Evolutionary conservation across 345 rosid species (phyloP).

Genomic region (Microcos paniculata): DNA sequence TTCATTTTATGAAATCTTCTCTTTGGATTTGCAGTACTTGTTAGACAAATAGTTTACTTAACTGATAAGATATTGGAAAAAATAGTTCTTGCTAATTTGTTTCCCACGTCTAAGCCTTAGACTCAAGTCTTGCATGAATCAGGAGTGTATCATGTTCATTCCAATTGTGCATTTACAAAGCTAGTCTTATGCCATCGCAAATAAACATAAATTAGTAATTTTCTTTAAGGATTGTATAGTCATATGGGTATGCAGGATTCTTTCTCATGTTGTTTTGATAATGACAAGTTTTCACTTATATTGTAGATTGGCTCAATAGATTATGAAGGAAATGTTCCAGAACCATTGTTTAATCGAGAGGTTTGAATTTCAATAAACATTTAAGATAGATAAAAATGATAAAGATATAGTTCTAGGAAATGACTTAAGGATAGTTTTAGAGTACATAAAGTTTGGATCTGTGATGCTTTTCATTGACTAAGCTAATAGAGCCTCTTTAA

Average conservation of each 20-base stretch:
- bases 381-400: too few species aligned
- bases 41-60: background rate
- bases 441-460: background rate
- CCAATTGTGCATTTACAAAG: too few species aligned
- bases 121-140: too few species aligned
- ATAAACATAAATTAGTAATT: too few species aligned
- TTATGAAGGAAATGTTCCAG: slow-evolving; percentile 86
- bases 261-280: background rate
- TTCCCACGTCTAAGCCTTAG: too few species aligned
- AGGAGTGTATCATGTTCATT: too few species aligned
- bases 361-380: slow-evolving; percentile 22
- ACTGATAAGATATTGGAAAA: background rate
- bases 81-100: too few species aligned
- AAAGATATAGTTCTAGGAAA: background rate
- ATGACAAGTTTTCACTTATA: slow-evolving; percentile 2
- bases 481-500: background rate
- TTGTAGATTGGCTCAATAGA: slow-evolving; percentile 76
- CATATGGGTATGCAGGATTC: too few species aligned
- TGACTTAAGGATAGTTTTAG: background rate
- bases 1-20: background rate
- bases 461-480: too few species aligned
- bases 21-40: background rate
- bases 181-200: too few species aligned
- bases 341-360: slow-evolving; percentile 71
- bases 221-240: too few species aligned